These are phyloP conservation scores for Kodamaea kakaduensis DNA, from an alignment of 805 yeast genomes.

Conservation along the genomic window DNA sequence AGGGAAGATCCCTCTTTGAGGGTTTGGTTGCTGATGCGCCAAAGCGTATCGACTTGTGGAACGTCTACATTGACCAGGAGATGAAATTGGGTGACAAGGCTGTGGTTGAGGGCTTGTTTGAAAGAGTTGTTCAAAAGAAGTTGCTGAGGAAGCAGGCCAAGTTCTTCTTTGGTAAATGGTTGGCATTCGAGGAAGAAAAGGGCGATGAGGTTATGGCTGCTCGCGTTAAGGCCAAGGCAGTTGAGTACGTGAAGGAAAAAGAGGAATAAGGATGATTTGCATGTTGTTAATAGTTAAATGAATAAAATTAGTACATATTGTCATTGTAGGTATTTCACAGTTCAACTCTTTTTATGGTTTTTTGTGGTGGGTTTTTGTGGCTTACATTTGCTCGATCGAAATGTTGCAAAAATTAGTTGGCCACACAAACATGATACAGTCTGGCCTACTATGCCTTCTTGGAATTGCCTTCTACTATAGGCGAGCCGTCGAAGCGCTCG, in stretches of 20 bases:
- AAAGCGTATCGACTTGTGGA: constrained; percentile 91
- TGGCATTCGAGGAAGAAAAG: constrained; percentile 65
- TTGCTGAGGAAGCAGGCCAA: constrained; percentile 85
- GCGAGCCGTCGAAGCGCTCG: no score
- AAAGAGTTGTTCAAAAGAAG: constrained; percentile 67
- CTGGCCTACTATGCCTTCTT: no score
- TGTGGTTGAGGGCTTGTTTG: constrained; percentile 75
- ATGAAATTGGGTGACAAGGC: constrained; percentile 63
- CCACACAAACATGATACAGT: no score
- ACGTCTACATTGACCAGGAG: constrained; percentile 91
- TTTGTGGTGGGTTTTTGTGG: no score
- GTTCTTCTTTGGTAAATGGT: constrained; percentile 92
- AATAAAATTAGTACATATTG: no score
- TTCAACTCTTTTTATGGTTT: no score
- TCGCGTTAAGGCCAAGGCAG: constrained; percentile 87
- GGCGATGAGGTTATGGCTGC: constrained; percentile 70
- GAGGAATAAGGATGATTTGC: no score
- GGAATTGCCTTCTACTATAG: no score
- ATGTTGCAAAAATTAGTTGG: no score
- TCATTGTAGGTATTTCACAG: no score
- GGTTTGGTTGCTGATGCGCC: constrained; percentile 88
- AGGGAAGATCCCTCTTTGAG: constrained; percentile 91
- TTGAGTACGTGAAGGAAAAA: constrained; percentile 56
- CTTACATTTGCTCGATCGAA: no score
- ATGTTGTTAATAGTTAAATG: no score